These are phyloP conservation scores for Pancytospora philotis DNA, from an alignment of 371 early-diverging fungal species.

Conservation along the genomic window DNA sequence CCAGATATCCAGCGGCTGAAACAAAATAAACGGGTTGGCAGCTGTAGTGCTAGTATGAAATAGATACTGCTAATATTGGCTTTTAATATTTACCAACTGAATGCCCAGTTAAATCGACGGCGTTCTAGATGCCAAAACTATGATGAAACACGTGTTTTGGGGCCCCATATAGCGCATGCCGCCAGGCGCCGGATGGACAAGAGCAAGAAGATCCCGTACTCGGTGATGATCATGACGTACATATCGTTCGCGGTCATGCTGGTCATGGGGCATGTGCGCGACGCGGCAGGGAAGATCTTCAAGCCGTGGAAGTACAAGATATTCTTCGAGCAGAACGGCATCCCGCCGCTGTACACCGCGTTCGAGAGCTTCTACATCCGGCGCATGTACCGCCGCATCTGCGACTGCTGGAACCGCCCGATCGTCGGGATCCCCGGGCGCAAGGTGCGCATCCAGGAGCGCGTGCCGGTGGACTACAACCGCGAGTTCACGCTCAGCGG, in stretches of 20 bases:
- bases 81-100: too few relatives aligned
- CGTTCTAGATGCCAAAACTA: too few relatives aligned
- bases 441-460: conserved; percentile 70
- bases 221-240: not conserved
- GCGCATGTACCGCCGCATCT: conserved; percentile 77
- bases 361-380: conserved; percentile 90
- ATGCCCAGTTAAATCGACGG: too few relatives aligned
- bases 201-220: not conserved
- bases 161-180: too few relatives aligned
- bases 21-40: too few relatives aligned
- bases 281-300: conserved; percentile 49
- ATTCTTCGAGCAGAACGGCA: conserved; percentile 62
- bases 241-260: conserved; percentile 13
- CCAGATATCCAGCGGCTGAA: too few relatives aligned
- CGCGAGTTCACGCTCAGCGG: conserved; percentile 74
- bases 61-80: too few relatives aligned
- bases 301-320: conserved; percentile 36
- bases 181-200: too few relatives aligned
- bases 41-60: too few relatives aligned
- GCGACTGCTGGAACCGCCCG: conserved; percentile 90
- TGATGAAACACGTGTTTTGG: too few relatives aligned
- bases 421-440: conserved; percentile 86
- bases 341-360: conserved; percentile 77
- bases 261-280: conserved; percentile 54
- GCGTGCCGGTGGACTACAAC: conserved; percentile 71